Conservation (phyloP, 345 rosid genomes). For the Geranium rotundifolium region DNA sequence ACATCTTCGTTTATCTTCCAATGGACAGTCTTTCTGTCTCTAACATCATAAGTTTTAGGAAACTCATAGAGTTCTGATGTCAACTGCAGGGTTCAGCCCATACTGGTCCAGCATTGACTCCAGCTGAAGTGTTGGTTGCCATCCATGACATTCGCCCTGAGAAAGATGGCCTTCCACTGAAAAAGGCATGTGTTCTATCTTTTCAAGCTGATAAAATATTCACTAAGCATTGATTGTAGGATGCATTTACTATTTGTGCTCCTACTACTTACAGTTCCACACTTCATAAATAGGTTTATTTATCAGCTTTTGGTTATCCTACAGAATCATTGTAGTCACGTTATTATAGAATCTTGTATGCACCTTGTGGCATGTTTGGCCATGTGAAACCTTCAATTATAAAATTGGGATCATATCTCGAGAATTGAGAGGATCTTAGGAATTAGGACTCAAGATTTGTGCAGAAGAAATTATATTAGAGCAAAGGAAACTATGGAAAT, state of each 20-base stretch:
- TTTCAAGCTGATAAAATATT: background rate
- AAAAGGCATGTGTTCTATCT: constrained; percentile 43
- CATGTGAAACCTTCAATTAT: too few relatives aligned
- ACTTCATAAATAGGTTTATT: too few relatives aligned
- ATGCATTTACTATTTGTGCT: background rate
- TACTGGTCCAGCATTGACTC: constrained; percentile 97
- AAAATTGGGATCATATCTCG: too few relatives aligned
- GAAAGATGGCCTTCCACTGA: constrained; percentile 72
- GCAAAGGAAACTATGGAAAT: too few relatives aligned
- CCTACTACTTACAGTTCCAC: too few relatives aligned
- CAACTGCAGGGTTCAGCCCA: constrained; percentile 89
- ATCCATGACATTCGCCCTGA: constrained; percentile 84
- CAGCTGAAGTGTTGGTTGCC: constrained; percentile 92
- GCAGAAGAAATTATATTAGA: too few relatives aligned
- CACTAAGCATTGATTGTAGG: background rate
- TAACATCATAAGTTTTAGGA: background rate
- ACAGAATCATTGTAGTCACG: too few relatives aligned
- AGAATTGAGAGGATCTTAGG: too few relatives aligned
- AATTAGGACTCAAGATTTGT: too few relatives aligned
- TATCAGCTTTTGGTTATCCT: too few relatives aligned
- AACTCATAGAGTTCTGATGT: background rate
- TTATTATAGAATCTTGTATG: too few relatives aligned
- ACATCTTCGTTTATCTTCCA: constrained; percentile 1
- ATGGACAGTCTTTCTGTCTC: background rate
- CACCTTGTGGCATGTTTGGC: too few relatives aligned